Conservation (phyloP, 2,329 filamentous ascomycete species). For the Colletotrichum plurivorum region DNA sequence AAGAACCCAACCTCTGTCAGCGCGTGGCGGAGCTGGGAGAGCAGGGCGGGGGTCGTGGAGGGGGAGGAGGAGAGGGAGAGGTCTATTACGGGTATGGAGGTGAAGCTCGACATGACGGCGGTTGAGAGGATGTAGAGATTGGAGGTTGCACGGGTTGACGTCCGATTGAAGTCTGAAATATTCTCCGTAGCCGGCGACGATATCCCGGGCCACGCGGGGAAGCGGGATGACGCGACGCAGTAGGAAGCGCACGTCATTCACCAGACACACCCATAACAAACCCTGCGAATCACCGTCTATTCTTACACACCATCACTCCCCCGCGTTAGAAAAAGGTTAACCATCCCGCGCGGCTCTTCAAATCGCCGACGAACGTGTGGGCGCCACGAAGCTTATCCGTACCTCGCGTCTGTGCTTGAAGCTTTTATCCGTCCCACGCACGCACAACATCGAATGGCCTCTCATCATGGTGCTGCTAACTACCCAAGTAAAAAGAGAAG, state of each 20-base stretch:
- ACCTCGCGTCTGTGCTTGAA: neutral
- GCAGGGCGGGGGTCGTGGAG: slow-evolving; percentile 51
- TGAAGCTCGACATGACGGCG: slow-evolving; percentile 46
- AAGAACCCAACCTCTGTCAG: slow-evolving; percentile 67
- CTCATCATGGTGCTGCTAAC: too few relatives aligned
- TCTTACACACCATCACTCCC: neutral
- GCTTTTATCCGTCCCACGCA: too few relatives aligned
- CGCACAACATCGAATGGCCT: too few relatives aligned
- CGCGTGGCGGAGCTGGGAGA: slow-evolving; percentile 60
- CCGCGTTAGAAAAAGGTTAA: too few relatives aligned
- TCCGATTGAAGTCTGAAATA: neutral
- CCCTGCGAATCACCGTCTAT: neutral
- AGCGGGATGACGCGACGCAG: slow-evolving; percentile 8
- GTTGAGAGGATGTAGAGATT: neutral
- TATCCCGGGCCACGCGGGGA: neutral
- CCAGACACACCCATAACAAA: neutral
- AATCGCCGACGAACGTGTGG: too few relatives aligned
- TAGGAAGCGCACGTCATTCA: slow-evolving; percentile 28
- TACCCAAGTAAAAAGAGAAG: too few relatives aligned
- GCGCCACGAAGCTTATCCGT: neutral
- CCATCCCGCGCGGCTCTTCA: neutral
- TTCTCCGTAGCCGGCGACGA: slow-evolving; percentile 17
- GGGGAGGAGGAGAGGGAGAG: slow-evolving; percentile 58
- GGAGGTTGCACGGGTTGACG: neutral
- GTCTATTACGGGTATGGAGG: slow-evolving; percentile 63